Conservation (phyloP, 2,329 filamentous ascomycete species). For the Ustulina deusta region DNA sequence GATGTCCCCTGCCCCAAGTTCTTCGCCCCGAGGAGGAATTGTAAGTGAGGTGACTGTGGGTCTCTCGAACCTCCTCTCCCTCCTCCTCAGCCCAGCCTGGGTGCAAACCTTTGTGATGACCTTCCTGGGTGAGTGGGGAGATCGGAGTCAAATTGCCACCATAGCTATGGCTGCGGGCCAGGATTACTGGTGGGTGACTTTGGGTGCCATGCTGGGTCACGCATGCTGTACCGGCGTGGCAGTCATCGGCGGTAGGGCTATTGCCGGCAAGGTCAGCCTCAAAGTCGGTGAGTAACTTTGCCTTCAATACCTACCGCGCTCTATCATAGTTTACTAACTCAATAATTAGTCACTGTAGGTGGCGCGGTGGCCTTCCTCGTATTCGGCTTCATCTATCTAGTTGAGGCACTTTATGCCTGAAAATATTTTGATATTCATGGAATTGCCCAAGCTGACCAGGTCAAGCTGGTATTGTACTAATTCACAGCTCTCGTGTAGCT, state of each 20-base stretch:
- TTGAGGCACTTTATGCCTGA: conserved; percentile 77
- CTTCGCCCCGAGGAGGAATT: conserved; percentile 59
- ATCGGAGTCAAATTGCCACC: conserved; percentile 96
- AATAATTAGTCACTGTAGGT: conserved; percentile 91
- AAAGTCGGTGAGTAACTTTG: conserved; percentile 82
- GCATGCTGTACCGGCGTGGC: conserved; percentile 90
- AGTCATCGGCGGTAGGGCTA: conserved; percentile 90
- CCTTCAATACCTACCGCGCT: neutral
- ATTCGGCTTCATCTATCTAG: conserved; percentile 91
- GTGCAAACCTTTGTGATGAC: conserved; percentile 99
- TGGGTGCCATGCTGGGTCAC: conserved; percentile 88
- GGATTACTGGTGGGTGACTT: conserved; percentile 98
- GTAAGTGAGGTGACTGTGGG: conserved; percentile 58
- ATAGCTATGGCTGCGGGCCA: conserved; percentile 98
- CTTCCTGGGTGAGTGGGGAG: conserved; percentile 97
- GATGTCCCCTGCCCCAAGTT: conserved; percentile 75
- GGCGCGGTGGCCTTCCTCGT: conserved; percentile 90
- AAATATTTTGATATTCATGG: neutral
- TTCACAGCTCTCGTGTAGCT: conserved; percentile 23
- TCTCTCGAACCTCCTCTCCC: conserved; percentile 84
- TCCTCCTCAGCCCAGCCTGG: conserved; percentile 95
- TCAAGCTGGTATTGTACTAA: conserved; percentile 33
- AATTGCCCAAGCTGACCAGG: conserved; percentile 1
- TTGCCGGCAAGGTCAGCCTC: conserved; percentile 93
- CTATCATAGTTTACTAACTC: conserved; percentile 32